These are phyloP conservation scores for Solanum rostratum DNA, from an alignment of 257 asterid species.

Conservation along the genomic window DNA sequence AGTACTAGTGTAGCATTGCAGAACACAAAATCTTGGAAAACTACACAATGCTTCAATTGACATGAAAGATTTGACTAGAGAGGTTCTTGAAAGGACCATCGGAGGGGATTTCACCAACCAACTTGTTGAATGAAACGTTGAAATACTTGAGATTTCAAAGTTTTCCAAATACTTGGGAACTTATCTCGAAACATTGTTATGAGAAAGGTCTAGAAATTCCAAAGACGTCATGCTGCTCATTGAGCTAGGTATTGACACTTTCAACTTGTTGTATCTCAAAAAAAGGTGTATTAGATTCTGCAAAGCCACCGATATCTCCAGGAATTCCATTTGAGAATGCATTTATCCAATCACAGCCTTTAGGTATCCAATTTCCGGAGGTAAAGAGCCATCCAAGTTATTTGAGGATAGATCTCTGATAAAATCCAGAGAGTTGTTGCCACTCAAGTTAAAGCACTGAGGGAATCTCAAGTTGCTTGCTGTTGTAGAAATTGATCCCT, in stretches of 20 bases:
- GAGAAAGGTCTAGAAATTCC: neutral
- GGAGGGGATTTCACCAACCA: neutral
- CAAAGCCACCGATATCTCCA: neutral
- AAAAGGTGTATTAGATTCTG: neutral
- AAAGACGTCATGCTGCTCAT: neutral
- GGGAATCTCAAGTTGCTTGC: neutral
- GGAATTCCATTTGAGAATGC: neutral
- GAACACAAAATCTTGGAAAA: neutral
- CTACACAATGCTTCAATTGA: neutral
- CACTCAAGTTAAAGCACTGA: neutral
- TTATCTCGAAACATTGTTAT: neutral
- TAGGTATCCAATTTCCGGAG: neutral
- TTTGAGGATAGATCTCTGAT: neutral
- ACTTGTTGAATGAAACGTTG: neutral
- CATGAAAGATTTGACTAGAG: neutral
- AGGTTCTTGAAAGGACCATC: neutral
- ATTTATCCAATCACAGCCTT: neutral
- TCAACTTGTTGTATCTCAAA: neutral
- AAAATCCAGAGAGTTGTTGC: neutral
- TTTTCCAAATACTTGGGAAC: neutral
- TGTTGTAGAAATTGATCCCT: neutral
- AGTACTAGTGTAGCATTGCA: neutral
- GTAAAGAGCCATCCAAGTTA: neutral
- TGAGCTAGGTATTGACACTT: neutral
- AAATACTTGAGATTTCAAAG: neutral